A percentile compares a stretch with the other conserved stretches of the same genome.
Evolutionary conservation across 2,329 filamentous ascomycete genomes (phyloP).

Genomic region (Aspergillus brunneoviolaceus): DNA sequence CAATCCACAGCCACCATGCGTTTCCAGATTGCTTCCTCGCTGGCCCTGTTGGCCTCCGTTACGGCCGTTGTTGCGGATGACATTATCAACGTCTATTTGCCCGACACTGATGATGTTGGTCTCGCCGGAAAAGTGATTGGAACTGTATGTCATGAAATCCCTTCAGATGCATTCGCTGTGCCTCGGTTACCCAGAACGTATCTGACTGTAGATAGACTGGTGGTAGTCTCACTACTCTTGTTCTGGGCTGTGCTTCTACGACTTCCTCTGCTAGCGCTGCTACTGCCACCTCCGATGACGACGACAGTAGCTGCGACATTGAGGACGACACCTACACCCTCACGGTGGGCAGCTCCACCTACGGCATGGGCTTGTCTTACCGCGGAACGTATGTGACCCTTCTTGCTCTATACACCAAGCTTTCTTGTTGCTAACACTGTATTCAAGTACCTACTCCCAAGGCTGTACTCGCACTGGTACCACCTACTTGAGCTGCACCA

Average conservation of each 20-base stretch:
- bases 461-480: neutral
- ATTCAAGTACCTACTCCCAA: neutral
- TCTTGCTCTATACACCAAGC: neutral
- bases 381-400: neutral
- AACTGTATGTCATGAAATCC: constrained; percentile 7
- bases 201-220: neutral
- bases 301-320: neutral
- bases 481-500: neutral
- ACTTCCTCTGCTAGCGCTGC: neutral
- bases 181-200: neutral
- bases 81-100: constrained; percentile 8
- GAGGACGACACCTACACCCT: neutral
- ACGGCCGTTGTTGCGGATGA: constrained; percentile 23
- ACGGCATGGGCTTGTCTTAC: neutral
- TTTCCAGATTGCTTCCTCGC: constrained; percentile 17
- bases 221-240: constrained; percentile 1
- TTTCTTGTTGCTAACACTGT: neutral
- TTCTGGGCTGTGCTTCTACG: neutral
- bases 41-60: constrained; percentile 28
- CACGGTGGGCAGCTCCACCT: neutral
- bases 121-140: constrained; percentile 16
- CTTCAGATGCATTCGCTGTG: neutral
- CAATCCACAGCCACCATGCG: constrained; percentile 12
- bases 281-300: neutral
- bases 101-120: neutral